A percentile compares a stretch with the other conserved stretches of the same genome.
These are phyloP conservation scores for Leucocoprinus birnbaumii DNA, from an alignment of 768 basidiomycete genomes.

Conservation along the genomic window DNA sequence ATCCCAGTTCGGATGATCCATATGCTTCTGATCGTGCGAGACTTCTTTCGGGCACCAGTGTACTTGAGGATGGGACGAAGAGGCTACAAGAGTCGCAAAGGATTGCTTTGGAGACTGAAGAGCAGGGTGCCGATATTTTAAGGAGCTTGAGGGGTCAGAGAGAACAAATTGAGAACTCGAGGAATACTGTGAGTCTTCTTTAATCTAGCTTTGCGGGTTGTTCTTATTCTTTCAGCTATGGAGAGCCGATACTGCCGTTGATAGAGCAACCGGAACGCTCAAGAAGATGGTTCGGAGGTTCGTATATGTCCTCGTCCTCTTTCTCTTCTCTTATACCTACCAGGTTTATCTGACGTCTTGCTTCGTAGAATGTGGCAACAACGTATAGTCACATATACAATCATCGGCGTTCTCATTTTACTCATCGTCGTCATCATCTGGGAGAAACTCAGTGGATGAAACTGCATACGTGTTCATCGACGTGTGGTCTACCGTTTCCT, in stretches of 20 bases:
- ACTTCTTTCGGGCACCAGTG: conserved; percentile 71
- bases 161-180: conserved; percentile 91
- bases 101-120: conserved; percentile 94
- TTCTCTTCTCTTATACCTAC: conserved; percentile 17
- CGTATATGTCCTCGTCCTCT: conserved; percentile 22
- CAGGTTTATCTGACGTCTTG: conserved; percentile 32
- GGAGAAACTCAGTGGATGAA: conserved; percentile 58
- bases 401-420: conserved; percentile 80
- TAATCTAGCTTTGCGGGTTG: not conserved
- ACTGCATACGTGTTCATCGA: not conserved
- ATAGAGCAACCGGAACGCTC: conserved; percentile 86
- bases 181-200: conserved; percentile 68
- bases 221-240: conserved; percentile 51
- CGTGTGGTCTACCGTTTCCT: no score
- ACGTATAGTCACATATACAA: conserved; percentile 80
- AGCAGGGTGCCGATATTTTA: conserved; percentile 91
- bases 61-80: conserved; percentile 81
- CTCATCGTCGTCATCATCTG: conserved; percentile 82
- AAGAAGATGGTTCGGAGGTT: conserved; percentile 96
- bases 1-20: conserved; percentile 71
- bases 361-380: conserved; percentile 92
- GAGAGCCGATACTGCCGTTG: conserved; percentile 85
- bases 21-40: conserved; percentile 78
- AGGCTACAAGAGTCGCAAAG: conserved; percentile 89
- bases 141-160: conserved; percentile 81